These are phyloP conservation scores for Cercophora newfieldiana DNA, from an alignment of 495 filamentous ascomycete genomes.

Conservation along the genomic window DNA sequence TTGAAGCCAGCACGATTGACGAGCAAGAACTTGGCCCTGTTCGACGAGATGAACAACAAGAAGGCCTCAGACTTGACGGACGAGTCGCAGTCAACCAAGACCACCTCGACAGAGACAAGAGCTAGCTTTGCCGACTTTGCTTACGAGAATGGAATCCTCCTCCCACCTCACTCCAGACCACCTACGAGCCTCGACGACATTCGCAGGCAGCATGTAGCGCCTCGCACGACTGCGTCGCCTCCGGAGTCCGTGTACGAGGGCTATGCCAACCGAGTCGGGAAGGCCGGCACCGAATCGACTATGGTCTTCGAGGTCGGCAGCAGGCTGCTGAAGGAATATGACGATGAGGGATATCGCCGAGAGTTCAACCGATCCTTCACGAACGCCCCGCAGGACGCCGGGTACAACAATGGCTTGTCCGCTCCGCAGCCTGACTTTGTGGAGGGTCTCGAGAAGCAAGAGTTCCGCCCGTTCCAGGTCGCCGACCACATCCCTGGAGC, in stretches of 20 bases:
- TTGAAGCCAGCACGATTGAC: conserved; percentile 28
- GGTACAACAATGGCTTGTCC: conserved; percentile 23
- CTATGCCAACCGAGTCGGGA: not conserved
- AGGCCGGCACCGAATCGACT: conserved; percentile 7
- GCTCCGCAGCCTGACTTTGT: conserved; percentile 16
- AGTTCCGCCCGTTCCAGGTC: conserved; percentile 29
- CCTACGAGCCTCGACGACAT: conserved; percentile 5
- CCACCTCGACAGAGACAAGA: not conserved
- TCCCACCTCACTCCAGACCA: not conserved
- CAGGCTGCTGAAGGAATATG: conserved; percentile 7
- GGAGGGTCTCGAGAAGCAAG: conserved; percentile 25
- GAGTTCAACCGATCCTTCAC: conserved; percentile 23
- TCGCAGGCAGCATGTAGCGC: conserved; percentile 17
- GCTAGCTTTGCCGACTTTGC: conserved; percentile 2
- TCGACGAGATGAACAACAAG: conserved; percentile 30
- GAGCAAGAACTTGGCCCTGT: conserved; percentile 28
- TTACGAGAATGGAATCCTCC: conserved; percentile 4
- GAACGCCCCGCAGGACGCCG: conserved; percentile 23
- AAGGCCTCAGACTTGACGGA: conserved; percentile 19
- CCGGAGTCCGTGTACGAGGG: not conserved
- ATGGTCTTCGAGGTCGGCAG: not conserved
- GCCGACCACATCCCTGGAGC: conserved; percentile 28
- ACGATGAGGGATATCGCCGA: conserved; percentile 10
- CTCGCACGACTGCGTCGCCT: conserved; percentile 4
- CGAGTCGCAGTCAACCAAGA: not conserved